A percentile compares a stretch with the other conserved stretches of the same genome.
These are phyloP conservation scores for Paraphoma sp. DNA, from an alignment of 2,329 filamentous ascomycete genomes.

Conservation along the genomic window DNA sequence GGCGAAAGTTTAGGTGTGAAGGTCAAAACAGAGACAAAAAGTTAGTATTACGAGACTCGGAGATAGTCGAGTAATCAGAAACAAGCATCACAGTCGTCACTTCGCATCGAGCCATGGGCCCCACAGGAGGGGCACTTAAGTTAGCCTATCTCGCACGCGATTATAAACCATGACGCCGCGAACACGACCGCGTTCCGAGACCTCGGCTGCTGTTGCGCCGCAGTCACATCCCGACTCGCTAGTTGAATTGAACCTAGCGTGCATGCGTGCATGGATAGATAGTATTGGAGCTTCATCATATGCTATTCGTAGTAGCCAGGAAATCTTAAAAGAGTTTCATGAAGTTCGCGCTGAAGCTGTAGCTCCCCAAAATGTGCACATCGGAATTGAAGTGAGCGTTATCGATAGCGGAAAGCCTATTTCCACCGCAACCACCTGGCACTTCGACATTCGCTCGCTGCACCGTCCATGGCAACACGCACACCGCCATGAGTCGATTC, in stretches of 20 bases:
- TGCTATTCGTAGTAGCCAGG: too few relatives aligned
- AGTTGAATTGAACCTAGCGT: too few relatives aligned
- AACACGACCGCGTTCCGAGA: constrained; percentile 17
- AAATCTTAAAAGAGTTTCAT: too few relatives aligned
- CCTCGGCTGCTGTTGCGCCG: constrained; percentile 34
- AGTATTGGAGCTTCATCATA: too few relatives aligned
- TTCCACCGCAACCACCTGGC: constrained; percentile 16
- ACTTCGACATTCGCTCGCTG: constrained; percentile 6
- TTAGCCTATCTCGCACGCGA: constrained; percentile 6
- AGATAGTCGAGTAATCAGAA: neutral
- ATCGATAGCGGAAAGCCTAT: constrained; percentile 30
- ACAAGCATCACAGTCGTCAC: constrained; percentile 2
- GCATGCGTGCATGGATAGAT: too few relatives aligned
- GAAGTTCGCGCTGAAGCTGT: neutral
- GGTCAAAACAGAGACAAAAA: too few relatives aligned
- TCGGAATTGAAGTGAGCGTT: constrained; percentile 5
- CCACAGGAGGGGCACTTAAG: constrained; percentile 15
- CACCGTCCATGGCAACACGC: neutral
- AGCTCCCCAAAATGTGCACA: neutral
- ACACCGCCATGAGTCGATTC: constrained; percentile 56
- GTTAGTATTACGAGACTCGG: too few relatives aligned
- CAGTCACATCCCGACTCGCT: neutral
- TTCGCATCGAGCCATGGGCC: constrained; percentile 7
- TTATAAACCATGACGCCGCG: constrained; percentile 28
- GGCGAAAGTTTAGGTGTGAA: too few relatives aligned